Percentiles rank a stretch among this genome's conserved stretches.
These are phyloP conservation scores for Angomonas desouzai DNA, from an alignment of 208 protist species.

Conservation along the genomic window DNA sequence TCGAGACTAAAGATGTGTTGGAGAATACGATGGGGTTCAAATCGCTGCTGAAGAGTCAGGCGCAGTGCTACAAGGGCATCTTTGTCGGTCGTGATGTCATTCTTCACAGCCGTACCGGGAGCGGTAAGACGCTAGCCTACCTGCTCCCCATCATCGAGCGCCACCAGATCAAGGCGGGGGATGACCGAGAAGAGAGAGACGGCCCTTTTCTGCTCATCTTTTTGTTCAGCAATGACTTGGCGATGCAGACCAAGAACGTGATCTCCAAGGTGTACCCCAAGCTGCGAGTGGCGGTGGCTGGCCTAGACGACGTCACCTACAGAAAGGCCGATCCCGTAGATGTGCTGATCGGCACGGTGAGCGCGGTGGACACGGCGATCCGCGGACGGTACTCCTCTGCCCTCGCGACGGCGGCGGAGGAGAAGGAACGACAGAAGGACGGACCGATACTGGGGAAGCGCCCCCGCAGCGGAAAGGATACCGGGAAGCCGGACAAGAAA, in stretches of 20 bases:
- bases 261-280: constrained; percentile 65
- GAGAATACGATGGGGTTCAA: constrained; percentile 55
- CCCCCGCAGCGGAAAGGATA: background rate
- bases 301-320: constrained; percentile 50
- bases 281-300: constrained; percentile 61
- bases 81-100: constrained; percentile 88
- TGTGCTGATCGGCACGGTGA: constrained; percentile 76
- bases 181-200: background rate
- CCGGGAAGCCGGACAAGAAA: constrained; percentile 9
- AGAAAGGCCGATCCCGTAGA: constrained; percentile 20
- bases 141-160: constrained; percentile 94
- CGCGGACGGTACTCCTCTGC: constrained; percentile 47
- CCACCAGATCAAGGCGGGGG: constrained; percentile 20
- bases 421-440: constrained; percentile 27
- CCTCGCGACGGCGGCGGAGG: constrained; percentile 30
- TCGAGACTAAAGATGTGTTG: constrained; percentile 43
- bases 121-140: constrained; percentile 98
- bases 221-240: constrained; percentile 85
- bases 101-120: constrained; percentile 92
- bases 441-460: constrained; percentile 12
- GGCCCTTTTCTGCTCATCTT: constrained; percentile 82
- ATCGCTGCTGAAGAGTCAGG: constrained; percentile 68
- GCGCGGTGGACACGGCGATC: constrained; percentile 64
- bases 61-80: constrained; percentile 85
- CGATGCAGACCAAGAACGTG: constrained; percentile 78